These are phyloP conservation scores for Euphorbia celastroides DNA, from an alignment of 441 rosid genomes.

Conservation along the genomic window DNA sequence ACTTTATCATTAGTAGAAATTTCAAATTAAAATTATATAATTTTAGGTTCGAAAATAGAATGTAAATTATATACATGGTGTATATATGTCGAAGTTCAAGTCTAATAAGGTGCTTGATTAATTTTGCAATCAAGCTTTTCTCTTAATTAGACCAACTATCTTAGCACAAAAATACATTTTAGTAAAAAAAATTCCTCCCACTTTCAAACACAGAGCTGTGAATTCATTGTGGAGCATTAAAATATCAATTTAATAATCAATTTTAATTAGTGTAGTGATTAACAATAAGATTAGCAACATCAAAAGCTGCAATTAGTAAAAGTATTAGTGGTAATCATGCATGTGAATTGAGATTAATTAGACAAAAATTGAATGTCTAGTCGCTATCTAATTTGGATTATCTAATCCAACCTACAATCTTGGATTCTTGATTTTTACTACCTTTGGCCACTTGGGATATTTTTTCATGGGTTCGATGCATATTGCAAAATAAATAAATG, in stretches of 20 bases:
- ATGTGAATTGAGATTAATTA: slow-evolving; percentile 10
- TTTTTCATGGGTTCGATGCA: slow-evolving; percentile 24
- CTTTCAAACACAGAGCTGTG: slow-evolving; percentile 6
- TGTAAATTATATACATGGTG: too few relatives aligned
- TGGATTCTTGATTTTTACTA: slow-evolving; percentile 9
- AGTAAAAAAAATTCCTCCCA: too few relatives aligned
- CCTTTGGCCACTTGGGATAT: background rate
- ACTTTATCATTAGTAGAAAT: too few relatives aligned
- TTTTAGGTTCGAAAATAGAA: too few relatives aligned
- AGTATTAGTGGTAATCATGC: slow-evolving; percentile 15
- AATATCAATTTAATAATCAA: background rate
- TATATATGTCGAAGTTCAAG: too few relatives aligned
- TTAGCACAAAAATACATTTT: too few relatives aligned
- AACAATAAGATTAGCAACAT: background rate
- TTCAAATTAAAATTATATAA: too few relatives aligned
- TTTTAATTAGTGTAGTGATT: background rate
- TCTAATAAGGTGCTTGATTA: too few relatives aligned
- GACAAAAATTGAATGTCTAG: slow-evolving; percentile 4
- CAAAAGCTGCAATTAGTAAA: background rate
- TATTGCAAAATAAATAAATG: too few relatives aligned
- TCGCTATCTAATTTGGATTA: slow-evolving; percentile 22
- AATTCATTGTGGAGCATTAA: background rate
- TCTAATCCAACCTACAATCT: slow-evolving; percentile 18
- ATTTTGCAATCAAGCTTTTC: too few relatives aligned
- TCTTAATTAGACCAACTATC: too few relatives aligned